A percentile compares a stretch with the other conserved stretches of the same genome.
These are phyloP conservation scores for Poronia punctata DNA, from an alignment of 495 filamentous ascomycete genomes.

Conservation along the genomic window DNA sequence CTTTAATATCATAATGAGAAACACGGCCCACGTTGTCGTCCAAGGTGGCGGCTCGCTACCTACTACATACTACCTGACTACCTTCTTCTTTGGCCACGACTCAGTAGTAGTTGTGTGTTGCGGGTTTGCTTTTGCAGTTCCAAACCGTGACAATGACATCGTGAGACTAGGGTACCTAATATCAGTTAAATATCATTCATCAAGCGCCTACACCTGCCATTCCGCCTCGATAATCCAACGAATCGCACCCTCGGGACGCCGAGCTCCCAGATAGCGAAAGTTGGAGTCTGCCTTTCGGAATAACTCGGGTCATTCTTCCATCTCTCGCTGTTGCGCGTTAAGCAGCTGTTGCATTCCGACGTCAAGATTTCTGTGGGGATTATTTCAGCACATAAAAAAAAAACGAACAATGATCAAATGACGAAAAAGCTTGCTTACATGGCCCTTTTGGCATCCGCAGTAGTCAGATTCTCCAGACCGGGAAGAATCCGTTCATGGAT, in stretches of 20 bases:
- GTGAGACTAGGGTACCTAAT: no score
- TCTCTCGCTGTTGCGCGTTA: constrained; percentile 16
- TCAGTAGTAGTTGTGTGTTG: no score
- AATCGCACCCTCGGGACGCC: constrained; percentile 7
- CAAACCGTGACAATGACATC: no score
- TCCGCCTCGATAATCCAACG: constrained; percentile 21
- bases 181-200: no score
- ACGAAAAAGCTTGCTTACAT: constrained; percentile 8
- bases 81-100: no score
- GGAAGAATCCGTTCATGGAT: constrained; percentile 38
- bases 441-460: constrained; percentile 11
- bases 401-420: background rate
- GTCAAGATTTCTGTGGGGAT: constrained; percentile 11
- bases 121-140: no score
- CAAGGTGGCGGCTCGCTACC: no score
- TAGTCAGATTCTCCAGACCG: constrained; percentile 11
- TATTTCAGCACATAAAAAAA: background rate
- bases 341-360: constrained; percentile 18
- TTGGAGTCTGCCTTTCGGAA: constrained; percentile 14
- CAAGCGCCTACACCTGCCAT: constrained; percentile 18
- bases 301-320: constrained; percentile 19
- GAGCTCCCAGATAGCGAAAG: constrained; percentile 14
- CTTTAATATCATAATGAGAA: no score
- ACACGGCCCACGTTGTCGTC: no score
- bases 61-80: no score